Evolutionary conservation across 2,329 filamentous ascomycete genomes (phyloP), one percentile per base, ranked within the genome.

Genomic region (Cladosporium sp.): DNA sequence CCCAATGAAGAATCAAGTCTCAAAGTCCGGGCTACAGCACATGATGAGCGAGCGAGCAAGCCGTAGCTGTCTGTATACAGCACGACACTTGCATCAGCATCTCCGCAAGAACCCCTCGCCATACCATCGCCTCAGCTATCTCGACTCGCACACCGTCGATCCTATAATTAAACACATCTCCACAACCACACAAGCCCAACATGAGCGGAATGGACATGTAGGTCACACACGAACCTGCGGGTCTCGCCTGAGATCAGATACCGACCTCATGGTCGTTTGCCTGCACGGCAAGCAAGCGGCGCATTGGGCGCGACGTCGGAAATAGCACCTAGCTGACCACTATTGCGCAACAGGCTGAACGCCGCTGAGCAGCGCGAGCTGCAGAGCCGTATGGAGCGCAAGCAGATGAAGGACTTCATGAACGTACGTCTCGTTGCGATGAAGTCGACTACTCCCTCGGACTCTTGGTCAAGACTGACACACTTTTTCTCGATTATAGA

Each of bases 331-430:
- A 67, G 64, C 71, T 65, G 71, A 65, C 57, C 12, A 59, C 8
- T 40, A 28, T 31, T 6, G 40, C 53, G 21, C 35, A 8, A 14
- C 74, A 90, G 88, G 73, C 90, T 96, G 78, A 91, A 87, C 72
- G 78, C 85, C 74, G 80, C 88, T 74, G 94, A 98, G 85, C 91
- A 96, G 84, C 91, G 92, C 82, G 92, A 95, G 85, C 91, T 99
- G 78, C 90, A 96, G 81, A 83, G 88, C 82, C 92, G 95, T 81
- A 93, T 99, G 88, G 93, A 98, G 84, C 91, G 91, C 83, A 96
- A 95, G 82, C 95, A 99, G 83, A 92, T 99, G 86, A 97, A 97
- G 84, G 94, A 98, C 79, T 98, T 99, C 78, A 97, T 98, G 90
- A 91, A 88, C 75, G 95, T 98, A 86, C 73, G 92, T 85, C 65